Percentiles rank a stretch among this genome's conserved stretches.
These are phyloP conservation scores for Crithidia bombi DNA, from an alignment of 208 protist genomes.

Conservation along the genomic window DNA sequence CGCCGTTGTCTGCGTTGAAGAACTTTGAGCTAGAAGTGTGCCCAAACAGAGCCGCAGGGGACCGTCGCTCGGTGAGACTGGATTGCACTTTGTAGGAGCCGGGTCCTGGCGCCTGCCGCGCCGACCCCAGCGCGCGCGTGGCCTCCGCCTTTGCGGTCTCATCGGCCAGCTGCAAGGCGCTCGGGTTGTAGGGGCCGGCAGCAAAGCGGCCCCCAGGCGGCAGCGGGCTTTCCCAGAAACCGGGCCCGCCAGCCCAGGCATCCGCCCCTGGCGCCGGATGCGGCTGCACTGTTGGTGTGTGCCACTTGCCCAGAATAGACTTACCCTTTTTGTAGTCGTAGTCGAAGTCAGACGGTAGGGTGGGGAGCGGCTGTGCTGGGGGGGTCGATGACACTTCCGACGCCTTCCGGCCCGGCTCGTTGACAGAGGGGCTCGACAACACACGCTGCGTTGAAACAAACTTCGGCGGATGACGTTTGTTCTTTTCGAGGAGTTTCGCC, in stretches of 20 bases:
- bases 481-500: constrained; percentile 50
- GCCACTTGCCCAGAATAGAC: constrained; percentile 49
- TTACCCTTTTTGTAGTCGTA: constrained; percentile 76
- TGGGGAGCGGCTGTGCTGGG: constrained; percentile 11
- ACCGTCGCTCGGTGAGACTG: constrained; percentile 15
- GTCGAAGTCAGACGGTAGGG: constrained; percentile 84
- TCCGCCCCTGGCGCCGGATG: constrained; percentile 14
- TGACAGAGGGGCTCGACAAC: constrained; percentile 1
- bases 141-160: constrained; percentile 22
- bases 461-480: constrained; percentile 54
- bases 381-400: constrained; percentile 4
- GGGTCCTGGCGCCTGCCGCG: constrained; percentile 11
- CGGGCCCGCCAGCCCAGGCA: constrained; percentile 17
- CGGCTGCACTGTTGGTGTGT: constrained; percentile 10
- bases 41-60: constrained; percentile 34
- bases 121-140: constrained; percentile 15
- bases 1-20: constrained; percentile 34
- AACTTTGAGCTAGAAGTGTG: constrained; percentile 35
- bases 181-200: constrained; percentile 39
- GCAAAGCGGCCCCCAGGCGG: constrained; percentile 40
- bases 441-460: constrained; percentile 38
- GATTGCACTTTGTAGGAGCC: constrained; percentile 29
- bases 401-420: background rate
- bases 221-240: constrained; percentile 31
- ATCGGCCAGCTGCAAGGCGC: constrained; percentile 18